Conservation (phyloP, 148 eudicot genomes). For the Polygonum maritimum region DNA sequence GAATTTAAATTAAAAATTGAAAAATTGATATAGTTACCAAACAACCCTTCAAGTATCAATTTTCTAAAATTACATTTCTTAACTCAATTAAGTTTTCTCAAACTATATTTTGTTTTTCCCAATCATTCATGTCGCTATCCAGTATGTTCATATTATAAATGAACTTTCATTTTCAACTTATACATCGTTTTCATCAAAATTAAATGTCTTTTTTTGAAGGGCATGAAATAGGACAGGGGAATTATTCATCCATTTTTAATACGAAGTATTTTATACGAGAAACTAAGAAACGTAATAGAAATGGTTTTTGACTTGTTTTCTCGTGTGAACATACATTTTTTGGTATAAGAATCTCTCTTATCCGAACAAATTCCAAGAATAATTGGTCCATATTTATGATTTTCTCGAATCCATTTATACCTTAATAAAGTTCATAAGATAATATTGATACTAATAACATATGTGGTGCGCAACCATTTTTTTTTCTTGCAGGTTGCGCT, state of each 20-base stretch:
- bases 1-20: too few species aligned
- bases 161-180: background rate
- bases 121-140: background rate
- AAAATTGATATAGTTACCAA: too few species aligned
- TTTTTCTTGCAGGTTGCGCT: too few species aligned
- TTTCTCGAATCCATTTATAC: background rate
- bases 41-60: too few species aligned
- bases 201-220: background rate
- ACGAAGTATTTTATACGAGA: background rate
- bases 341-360: slow-evolving; percentile 7
- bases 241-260: background rate
- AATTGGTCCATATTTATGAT: background rate
- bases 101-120: background rate
- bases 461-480: too few species aligned
- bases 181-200: background rate
- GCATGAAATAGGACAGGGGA: background rate
- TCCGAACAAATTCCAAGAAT: slow-evolving; percentile 5
- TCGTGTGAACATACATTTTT: slow-evolving; percentile 4
- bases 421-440: background rate
- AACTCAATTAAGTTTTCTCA: too few species aligned
- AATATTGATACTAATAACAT: too few species aligned
- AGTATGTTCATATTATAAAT: background rate
- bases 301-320: background rate
- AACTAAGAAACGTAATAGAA: slow-evolving; percentile 3
- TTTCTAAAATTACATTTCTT: too few species aligned